Evolutionary conservation across 768 basidiomycete species (phyloP), one percentile per base, ranked within the genome.

Genomic region (Phaeotremella skinneri): DNA sequence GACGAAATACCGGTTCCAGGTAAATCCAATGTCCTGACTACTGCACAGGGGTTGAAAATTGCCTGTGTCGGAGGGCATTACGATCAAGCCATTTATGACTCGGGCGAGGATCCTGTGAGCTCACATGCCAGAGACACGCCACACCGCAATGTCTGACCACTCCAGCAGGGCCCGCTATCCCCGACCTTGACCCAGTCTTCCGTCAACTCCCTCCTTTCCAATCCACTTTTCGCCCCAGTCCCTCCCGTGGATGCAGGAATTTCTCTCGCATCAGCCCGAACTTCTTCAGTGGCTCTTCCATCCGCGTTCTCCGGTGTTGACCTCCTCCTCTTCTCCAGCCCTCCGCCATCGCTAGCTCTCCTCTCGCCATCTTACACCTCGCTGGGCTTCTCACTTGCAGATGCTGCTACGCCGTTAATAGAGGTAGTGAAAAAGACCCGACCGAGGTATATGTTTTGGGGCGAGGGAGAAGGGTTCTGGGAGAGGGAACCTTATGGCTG

Each of bases 401-500:
- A 87, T 62, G 85, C 88, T 37, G 76, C 68, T 0, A 47, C 61
- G 2, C 72, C 73, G 1, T 41, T 79, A 2, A 67, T 66, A 1
- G 77, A 78, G 41, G 59, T 78, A 4, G 65, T 78, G 2, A 53
- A 62, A 11, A 63, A 66, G 27, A 84, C 83, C 25, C 87, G 87
- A 67, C 92, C 94, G 1, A 83, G 89, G 50, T 99, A 99, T 79
- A 86, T 93, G 68, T 90, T 98, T 71, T 83, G 87, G 49, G 81
- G 81, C 7, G 85, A 83, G 14, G 85, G 85, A 0, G 78, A 81
- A n/a, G 82, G 82, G 53, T 99, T 96, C 74, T 98, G 93, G 92
- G 96, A 99, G 75, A 81, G 93, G 52, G 92, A 97, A 59, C 93
- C 96, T 0, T 94, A 87, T 72, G 75, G 83, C 3, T 97, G 92